These are phyloP conservation scores for Erythrobasidium hasegawianum DNA, from an alignment of 1,284 basidiomycete genomes.

Conservation along the genomic window DNA sequence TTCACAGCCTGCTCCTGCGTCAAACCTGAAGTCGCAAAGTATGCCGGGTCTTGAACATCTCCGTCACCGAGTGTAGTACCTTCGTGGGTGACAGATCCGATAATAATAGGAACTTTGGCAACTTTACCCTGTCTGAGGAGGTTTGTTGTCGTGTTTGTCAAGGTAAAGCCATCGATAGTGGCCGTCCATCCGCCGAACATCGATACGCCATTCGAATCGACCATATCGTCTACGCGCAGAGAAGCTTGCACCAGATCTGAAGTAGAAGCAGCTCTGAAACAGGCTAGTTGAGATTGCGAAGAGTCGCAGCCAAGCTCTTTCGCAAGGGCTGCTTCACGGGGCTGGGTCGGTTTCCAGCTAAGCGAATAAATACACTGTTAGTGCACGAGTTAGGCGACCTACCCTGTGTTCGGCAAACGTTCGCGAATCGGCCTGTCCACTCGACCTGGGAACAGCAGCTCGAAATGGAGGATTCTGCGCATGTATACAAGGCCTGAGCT, in stretches of 20 bases:
- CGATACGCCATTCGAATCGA: conserved; percentile 18
- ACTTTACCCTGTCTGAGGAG: conserved; percentile 33
- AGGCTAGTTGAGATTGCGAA: conserved; percentile 33
- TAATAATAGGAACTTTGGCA: conserved; percentile 34
- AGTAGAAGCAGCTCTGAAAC: conserved; percentile 29
- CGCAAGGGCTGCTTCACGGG: conserved; percentile 32
- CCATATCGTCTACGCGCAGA: conserved; percentile 10
- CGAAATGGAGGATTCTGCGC: conserved; percentile 29
- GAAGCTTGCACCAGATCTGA: conserved; percentile 33
- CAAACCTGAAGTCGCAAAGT: conserved; percentile 11
- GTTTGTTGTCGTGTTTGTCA: conserved; percentile 34
- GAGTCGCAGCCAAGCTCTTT: conserved; percentile 31
- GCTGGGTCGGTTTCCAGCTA: background rate
- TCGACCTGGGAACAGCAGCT: conserved; percentile 34
- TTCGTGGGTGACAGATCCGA: conserved; percentile 30
- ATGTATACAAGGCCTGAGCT: background rate
- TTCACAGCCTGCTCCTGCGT: conserved; percentile 6
- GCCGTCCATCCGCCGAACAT: conserved; percentile 26
- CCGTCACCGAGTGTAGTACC: conserved; percentile 8
- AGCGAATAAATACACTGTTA: background rate
- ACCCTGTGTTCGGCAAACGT: conserved; percentile 34
- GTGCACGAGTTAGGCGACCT: background rate
- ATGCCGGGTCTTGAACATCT: conserved; percentile 20
- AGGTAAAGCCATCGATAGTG: conserved; percentile 36
- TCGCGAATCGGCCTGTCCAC: conserved; percentile 33